These are phyloP conservation scores for Xylaria polymorpha DNA, from an alignment of 2,329 filamentous ascomycete species.

Conservation along the genomic window DNA sequence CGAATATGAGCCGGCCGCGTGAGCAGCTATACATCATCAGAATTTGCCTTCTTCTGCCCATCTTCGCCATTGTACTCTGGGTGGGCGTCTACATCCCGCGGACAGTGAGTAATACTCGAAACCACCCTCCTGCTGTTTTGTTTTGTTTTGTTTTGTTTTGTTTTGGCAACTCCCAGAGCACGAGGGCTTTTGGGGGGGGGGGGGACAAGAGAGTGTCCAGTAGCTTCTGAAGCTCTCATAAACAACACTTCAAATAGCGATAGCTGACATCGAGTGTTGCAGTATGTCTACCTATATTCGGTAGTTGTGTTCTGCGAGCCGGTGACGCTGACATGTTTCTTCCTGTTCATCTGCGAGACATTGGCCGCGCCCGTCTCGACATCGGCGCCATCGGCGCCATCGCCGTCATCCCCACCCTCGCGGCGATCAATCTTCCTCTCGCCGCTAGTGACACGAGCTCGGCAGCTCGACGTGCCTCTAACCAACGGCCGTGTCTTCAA, in stretches of 20 bases:
- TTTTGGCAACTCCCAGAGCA: no score
- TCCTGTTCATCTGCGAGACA: conserved; percentile 58
- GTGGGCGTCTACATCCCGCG: conserved; percentile 54
- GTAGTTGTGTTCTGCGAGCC: conserved; percentile 55
- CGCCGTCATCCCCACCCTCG: conserved; percentile 3
- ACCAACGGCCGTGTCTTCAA: conserved; percentile 32
- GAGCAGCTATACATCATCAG: conserved; percentile 59
- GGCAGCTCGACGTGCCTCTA: conserved; percentile 7
- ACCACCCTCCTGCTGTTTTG: no score
- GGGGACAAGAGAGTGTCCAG: no score
- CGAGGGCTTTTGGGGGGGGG: no score
- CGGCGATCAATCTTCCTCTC: conserved; percentile 53
- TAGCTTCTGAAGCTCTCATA: no score
- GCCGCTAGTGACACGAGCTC: conserved; percentile 47
- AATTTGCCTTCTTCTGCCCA: conserved; percentile 55
- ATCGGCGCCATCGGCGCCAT: neutral
- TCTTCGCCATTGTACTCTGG: conserved; percentile 55
- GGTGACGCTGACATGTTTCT: conserved; percentile 57
- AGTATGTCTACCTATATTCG: conserved; percentile 54
- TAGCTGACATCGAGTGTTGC: no score
- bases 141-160: no score
- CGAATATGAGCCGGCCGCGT: conserved; percentile 55
- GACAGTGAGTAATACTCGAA: conserved; percentile 21
- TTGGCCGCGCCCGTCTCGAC: conserved; percentile 45
- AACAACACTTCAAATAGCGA: no score